Conservation (phyloP, 352 stramenopile genomes). For the Globisporangium ultimum region DNA sequence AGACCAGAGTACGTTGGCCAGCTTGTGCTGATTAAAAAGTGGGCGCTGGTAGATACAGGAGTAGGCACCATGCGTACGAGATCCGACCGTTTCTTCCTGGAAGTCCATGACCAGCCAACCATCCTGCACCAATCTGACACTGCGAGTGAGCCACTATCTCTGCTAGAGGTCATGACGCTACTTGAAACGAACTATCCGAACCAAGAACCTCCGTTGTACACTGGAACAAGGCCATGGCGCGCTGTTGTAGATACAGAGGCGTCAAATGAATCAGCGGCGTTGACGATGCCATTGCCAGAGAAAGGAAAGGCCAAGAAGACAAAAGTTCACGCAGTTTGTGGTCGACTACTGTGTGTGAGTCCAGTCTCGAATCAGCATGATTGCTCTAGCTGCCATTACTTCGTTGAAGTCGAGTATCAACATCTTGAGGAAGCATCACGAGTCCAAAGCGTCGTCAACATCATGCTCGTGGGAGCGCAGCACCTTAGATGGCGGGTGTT, state of each 20-base stretch:
- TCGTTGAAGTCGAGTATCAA: conserved; percentile 51
- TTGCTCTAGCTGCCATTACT: conserved; percentile 43
- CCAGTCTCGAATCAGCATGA: conserved; percentile 48
- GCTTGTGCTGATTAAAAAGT: conserved; percentile 56
- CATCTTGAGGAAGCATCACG: neutral
- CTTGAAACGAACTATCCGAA: conserved; percentile 29
- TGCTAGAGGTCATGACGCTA: conserved; percentile 19
- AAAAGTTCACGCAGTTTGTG: conserved; percentile 39
- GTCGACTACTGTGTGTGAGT: conserved; percentile 47
- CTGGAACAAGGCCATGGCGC: conserved; percentile 22
- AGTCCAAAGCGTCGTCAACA: conserved; percentile 36
- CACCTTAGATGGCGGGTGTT: conserved; percentile 46
- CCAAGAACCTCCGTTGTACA: conserved; percentile 49
- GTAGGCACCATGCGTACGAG: conserved; percentile 8
- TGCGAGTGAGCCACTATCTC: conserved; percentile 6
- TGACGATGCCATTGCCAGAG: neutral
- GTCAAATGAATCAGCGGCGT: neutral
- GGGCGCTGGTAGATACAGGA: conserved; percentile 36
- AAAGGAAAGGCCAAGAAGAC: conserved; percentile 27
- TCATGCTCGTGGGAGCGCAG: conserved; percentile 41
- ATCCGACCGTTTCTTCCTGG: conserved; percentile 27
- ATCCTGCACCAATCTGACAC: conserved; percentile 9
- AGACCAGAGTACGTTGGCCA: conserved; percentile 30
- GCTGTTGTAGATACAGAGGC: neutral
- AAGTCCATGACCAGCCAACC: conserved; percentile 26